These are phyloP conservation scores for Aspergillus neotritici DNA, from an alignment of 2,329 filamentous ascomycete genomes.

Conservation along the genomic window DNA sequence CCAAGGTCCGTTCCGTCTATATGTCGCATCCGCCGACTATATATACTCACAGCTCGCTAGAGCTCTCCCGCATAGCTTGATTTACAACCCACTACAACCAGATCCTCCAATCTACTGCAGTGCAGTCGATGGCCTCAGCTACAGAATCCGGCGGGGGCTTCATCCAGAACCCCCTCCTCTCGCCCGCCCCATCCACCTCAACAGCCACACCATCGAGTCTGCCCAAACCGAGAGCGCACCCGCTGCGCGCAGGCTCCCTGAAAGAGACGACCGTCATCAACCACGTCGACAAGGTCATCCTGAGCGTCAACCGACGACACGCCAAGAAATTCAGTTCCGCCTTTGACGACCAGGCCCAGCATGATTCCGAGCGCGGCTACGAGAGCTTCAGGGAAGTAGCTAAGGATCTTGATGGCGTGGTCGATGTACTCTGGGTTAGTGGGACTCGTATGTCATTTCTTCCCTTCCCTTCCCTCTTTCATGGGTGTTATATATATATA, in stretches of 20 bases:
- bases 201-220: slow-evolving; percentile 38
- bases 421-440: slow-evolving; percentile 80
- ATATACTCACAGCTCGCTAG: no score
- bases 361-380: slow-evolving; percentile 46
- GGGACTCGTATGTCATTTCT: slow-evolving; percentile 66
- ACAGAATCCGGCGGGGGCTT: slow-evolving; percentile 34
- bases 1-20: no score
- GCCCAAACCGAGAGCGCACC: slow-evolving; percentile 48
- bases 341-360: slow-evolving; percentile 22
- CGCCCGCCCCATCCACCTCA: slow-evolving; percentile 47
- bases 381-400: slow-evolving; percentile 63
- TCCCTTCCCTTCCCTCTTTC: neutral
- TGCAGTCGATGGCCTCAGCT: slow-evolving; percentile 12
- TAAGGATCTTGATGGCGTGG: slow-evolving; percentile 64
- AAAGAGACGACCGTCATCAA: slow-evolving; percentile 56
- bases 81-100: no score
- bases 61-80: no score
- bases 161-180: slow-evolving; percentile 34
- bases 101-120: no score
- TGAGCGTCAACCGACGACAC: slow-evolving; percentile 49
- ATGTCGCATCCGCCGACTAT: no score
- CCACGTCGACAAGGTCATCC: slow-evolving; percentile 50
- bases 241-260: slow-evolving; percentile 50
- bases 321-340: slow-evolving; percentile 45
- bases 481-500: slow-evolving; percentile 33